Evolutionary conservation across 768 basidiomycete genomes (phyloP), one percentile per base, ranked within the genome.

Genomic region (Phlebiopsis flavidoalba): DNA sequence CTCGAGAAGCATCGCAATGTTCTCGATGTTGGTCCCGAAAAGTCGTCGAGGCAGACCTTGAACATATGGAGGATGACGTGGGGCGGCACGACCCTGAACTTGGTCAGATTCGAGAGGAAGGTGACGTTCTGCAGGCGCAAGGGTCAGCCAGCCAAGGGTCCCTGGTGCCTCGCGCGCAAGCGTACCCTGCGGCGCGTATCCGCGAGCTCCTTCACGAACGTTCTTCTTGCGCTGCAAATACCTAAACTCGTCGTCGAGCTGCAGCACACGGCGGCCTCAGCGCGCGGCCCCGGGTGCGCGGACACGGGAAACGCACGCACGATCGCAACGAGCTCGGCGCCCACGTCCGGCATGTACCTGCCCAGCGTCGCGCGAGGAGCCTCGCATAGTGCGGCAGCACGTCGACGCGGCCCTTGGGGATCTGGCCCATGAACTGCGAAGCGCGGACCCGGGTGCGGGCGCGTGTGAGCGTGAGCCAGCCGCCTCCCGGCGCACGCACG

Each of bases 241-340:
- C 8, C 93, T 84, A 71, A 98, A 95, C 71, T 98, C 96, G 66
- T 98, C 96, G 65, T 98, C 95, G 57, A 99, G 82, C 95, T 97
- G n/a, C n/a, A n/a, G n/a, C n/a, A n/a, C n/a, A 67, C 24, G 17
- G n/a, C n/a, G n/a, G n/a, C n/a, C n/a, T n/a, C n/a, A n/a, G n/a
- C n/a, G n/a, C n/a, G n/a, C n/a, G n/a, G n/a, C n/a, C n/a, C n/a
- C n/a, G n/a, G n/a, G 22, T 53, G 8, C 26, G 37, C 19, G n/a
- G n/a, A n/a, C n/a, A n/a, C 5, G 52, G n/a, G 56, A 36, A 36
- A 21, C 21, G 35, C 24, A 80, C 91, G 72, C 67, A 98, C 95
- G 65, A 84, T 77, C 40, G 86, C 81, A 17, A 98, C 83, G 5
- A 98, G 75, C 17, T 96, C 95, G 1, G 79, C 75, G 1, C 94